Evolutionary conservation across 495 filamentous ascomycete genomes (phyloP), one percentile per base, ranked within the genome.

Genomic region (Glonium stellatum): DNA sequence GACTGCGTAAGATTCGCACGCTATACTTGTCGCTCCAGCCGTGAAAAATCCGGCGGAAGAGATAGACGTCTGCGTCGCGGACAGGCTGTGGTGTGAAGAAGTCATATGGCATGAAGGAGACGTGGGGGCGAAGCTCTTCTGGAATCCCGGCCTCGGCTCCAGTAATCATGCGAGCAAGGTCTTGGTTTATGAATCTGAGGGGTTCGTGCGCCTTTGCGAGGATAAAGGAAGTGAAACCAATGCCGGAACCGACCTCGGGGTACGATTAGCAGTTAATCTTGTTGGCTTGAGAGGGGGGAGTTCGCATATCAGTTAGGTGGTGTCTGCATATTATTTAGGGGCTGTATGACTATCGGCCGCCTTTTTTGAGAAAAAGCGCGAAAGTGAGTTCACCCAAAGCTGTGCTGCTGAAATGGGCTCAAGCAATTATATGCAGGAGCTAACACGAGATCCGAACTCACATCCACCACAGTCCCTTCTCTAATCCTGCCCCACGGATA

Each of bases 11-110:
- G n/a, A 78, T 73, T 42, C 60, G 35, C 2, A 65, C 41, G 11
- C 65, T 62, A 21, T 70, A 60, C 10, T 69, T 48, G 35, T 74
- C 70, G 0, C 70, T 63, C 63, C 67, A 73, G 56, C 77, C 70
- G 41, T 77, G 76, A 23, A 77, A 55, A 39, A 79, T 70, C 19
- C 59, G 58, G n/a, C 75, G 72, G 12, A 77, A 49, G 31, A 72
- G 76, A 61, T 79, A 79, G 54, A 73, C 73, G 31, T 68, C 70
- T 8, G 76, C 72, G n/a, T 70, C 71, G 70, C 61, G 64, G 4
- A 65, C 58, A 54, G 49, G 49, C 49, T 52, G 49, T 2, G 13
- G 15, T n/a, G 19, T 52, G 27, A 52, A 52, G 27, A 52, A 52
- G 23, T 52, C 49, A 25, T 52, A 25, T 6, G 21, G 15, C 27